These are phyloP conservation scores for Spathaspora passalidarum DNA, from an alignment of 805 yeast species.

Conservation along the genomic window DNA sequence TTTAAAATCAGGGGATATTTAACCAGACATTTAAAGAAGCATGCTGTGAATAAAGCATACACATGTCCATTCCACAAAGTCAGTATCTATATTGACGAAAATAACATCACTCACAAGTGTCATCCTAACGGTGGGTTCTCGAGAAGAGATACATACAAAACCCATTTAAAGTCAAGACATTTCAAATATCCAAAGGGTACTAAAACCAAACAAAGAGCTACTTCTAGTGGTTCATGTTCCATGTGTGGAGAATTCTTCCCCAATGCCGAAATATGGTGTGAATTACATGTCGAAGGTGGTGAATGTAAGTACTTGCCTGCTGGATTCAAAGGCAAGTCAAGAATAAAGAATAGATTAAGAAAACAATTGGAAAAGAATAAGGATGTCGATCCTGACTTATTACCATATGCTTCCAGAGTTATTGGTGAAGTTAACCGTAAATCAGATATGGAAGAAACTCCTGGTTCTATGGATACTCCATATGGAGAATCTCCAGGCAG, in stretches of 20 bases:
- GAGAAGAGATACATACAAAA: slow-evolving; percentile 57
- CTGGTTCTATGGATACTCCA: slow-evolving; percentile 3
- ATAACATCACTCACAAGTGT: slow-evolving; percentile 43
- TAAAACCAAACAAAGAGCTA: slow-evolving; percentile 41
- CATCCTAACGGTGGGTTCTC: slow-evolving; percentile 60
- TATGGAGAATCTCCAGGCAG: neutral
- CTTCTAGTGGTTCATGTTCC: slow-evolving; percentile 48
- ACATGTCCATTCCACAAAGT: slow-evolving; percentile 49
- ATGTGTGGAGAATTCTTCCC: slow-evolving; percentile 51
- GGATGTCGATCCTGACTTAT: slow-evolving; percentile 14
- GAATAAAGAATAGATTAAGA: slow-evolving; percentile 41
- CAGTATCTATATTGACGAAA: slow-evolving; percentile 35
- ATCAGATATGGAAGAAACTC: neutral
- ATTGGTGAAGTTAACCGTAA: slow-evolving; percentile 5
- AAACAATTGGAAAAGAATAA: slow-evolving; percentile 30
- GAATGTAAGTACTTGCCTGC: slow-evolving; percentile 43
- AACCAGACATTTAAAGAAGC: slow-evolving; percentile 55
- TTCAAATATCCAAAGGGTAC: slow-evolving; percentile 57
- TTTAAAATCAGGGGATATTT: slow-evolving; percentile 54
- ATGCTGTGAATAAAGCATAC: slow-evolving; percentile 48
- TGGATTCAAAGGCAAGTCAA: slow-evolving; percentile 43
- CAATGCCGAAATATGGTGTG: slow-evolving; percentile 51
- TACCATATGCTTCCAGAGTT: slow-evolving; percentile 10
- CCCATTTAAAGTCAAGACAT: slow-evolving; percentile 55
- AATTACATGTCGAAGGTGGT: slow-evolving; percentile 47